Conservation (phyloP, 1,284 basidiomycete genomes). For the Exsudoporus floridanus region DNA sequence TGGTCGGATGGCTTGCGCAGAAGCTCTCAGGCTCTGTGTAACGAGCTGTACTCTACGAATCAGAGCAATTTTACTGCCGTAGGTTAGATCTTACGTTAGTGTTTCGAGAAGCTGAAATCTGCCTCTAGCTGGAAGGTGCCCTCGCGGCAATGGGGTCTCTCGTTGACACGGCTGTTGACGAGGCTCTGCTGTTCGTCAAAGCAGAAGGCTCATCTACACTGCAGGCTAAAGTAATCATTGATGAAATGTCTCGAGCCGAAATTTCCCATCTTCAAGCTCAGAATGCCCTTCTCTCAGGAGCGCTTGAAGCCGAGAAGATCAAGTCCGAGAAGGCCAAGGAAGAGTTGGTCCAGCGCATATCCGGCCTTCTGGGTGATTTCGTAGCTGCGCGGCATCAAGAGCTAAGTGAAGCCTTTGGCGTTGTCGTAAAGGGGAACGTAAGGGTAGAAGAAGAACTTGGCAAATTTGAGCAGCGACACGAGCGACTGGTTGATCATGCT, state of each 20-base stretch:
- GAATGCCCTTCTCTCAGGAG: conserved; percentile 62
- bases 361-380: conserved; percentile 69
- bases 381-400: conserved; percentile 66
- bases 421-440: conserved; percentile 56
- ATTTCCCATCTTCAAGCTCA: conserved; percentile 67
- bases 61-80: conserved; percentile 47
- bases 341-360: conserved; percentile 71
- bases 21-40: conserved; percentile 48
- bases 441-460: conserved; percentile 52
- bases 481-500: conserved; percentile 44
- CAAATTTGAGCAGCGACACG: conserved; percentile 50
- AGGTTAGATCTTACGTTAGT: conserved; percentile 21
- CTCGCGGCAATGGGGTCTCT: conserved; percentile 52
- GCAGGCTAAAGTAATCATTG: conserved; percentile 51
- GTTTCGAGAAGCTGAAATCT: background rate
- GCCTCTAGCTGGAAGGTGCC: conserved; percentile 50
- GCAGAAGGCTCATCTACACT: conserved; percentile 52
- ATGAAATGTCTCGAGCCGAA: conserved; percentile 57
- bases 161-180: conserved; percentile 59
- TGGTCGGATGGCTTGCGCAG: conserved; percentile 56
- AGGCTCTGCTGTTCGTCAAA: conserved; percentile 57
- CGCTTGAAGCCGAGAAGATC: conserved; percentile 66
- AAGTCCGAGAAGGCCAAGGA: conserved; percentile 68
- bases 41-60: conserved; percentile 45
- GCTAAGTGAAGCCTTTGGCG: conserved; percentile 59